A percentile compares a stretch with the other conserved stretches of the same genome.
These are phyloP conservation scores for Beauveria australis DNA, from an alignment of 2,329 filamentous ascomycete genomes.

Conservation along the genomic window DNA sequence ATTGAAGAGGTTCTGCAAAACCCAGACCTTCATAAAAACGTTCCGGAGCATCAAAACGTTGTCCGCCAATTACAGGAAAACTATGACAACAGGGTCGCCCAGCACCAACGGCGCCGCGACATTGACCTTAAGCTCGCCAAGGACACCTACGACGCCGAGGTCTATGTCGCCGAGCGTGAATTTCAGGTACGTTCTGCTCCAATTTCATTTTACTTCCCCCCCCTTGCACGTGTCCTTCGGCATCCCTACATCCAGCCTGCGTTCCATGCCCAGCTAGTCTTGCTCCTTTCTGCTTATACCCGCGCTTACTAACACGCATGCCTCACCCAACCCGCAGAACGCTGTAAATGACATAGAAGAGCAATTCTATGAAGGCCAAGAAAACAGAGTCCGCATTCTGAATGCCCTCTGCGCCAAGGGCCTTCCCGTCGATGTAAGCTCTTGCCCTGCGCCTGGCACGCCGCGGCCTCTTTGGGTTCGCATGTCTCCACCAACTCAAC, in stretches of 20 bases:
- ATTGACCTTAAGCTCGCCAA: conserved; percentile 30
- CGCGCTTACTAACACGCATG: conserved; percentile 7
- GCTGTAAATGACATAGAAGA: conserved; percentile 30
- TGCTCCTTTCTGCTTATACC: conserved; percentile 13
- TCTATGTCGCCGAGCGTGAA: conserved; percentile 26
- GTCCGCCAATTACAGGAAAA: conserved; percentile 37
- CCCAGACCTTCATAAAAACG: conserved; percentile 42
- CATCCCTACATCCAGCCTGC: background rate
- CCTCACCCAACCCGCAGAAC: conserved; percentile 23
- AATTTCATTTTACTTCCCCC: background rate
- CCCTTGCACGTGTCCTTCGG: background rate
- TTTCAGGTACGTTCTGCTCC: conserved; percentile 28
- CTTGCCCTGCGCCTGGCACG: conserved; percentile 9
- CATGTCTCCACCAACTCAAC: background rate
- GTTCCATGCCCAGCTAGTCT: background rate
- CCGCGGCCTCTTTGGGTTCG: conserved; percentile 12
- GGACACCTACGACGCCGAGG: conserved; percentile 25
- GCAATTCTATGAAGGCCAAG: conserved; percentile 36
- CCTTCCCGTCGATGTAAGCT: conserved; percentile 42
- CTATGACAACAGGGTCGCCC: conserved; percentile 23
- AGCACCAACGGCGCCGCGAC: conserved; percentile 25
- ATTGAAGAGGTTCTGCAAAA: conserved; percentile 49
- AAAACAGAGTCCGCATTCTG: conserved; percentile 38
- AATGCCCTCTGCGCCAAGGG: conserved; percentile 33
- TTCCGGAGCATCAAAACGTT: conserved; percentile 44